Conservation (phyloP, 331 rosid species). For the Quercus phellos region DNA sequence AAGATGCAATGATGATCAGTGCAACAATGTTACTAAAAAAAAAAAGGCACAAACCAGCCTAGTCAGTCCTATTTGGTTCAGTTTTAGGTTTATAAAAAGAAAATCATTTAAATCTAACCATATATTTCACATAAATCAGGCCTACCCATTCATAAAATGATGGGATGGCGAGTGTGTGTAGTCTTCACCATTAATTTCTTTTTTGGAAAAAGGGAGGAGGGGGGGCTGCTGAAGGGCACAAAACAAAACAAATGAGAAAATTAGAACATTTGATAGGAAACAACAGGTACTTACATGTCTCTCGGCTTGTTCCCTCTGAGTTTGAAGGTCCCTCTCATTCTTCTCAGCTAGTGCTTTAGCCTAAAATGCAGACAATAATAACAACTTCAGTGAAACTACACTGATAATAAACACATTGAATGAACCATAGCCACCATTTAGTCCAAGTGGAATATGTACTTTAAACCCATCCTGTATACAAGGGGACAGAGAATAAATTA, state of each 20-base stretch:
- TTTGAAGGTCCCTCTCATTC: slow-evolving; percentile 90
- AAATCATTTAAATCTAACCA: no score
- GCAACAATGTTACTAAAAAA: no score
- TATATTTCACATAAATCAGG: no score
- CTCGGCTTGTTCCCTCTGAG: slow-evolving; percentile 96
- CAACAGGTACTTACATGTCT: slow-evolving; percentile 59
- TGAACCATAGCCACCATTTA: slow-evolving; percentile 1
- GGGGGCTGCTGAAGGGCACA: rapidly evolving
- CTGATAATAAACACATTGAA: neutral
- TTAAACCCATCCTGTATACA: slow-evolving; percentile 1
- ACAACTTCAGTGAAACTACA: slow-evolving; percentile 18
- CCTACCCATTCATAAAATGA: no score
- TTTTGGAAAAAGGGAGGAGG: no score
- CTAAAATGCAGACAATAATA: slow-evolving; percentile 34
- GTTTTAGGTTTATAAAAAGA: no score
- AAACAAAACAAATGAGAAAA: neutral
- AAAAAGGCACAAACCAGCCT: no score
- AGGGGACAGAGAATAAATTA: slow-evolving; percentile 19
- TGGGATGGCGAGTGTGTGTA: no score
- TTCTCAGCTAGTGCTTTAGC: slow-evolving; percentile 92
- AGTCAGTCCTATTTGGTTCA: no score
- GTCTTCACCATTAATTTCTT: no score
- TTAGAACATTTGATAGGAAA: slow-evolving; percentile 3
- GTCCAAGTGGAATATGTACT: neutral
- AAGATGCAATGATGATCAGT: no score